phyloP scores from a whole-genome alignment of 306 rosid species.

The Cucumis cinereus region DNA sequence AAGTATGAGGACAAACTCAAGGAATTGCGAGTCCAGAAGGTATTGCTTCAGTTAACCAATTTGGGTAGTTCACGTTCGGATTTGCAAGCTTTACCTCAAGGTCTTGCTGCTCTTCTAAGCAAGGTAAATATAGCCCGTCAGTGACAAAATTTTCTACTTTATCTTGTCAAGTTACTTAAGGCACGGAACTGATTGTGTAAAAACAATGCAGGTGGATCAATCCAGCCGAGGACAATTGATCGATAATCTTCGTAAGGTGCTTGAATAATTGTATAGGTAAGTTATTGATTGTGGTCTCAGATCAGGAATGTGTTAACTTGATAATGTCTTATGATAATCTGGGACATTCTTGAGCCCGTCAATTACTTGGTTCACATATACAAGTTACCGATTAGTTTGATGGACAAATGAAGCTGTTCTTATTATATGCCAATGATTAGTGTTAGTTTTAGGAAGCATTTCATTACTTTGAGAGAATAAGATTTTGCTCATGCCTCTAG shows the following conservation, averaged over 20 bases:
- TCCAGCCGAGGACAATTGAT: slow-evolving; percentile 39
- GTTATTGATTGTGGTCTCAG: not conserved
- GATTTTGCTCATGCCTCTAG: not conserved
- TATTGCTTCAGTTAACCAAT: slow-evolving; percentile 55
- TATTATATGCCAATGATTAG: not conserved
- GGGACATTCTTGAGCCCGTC: not conserved
- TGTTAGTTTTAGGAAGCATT: not conserved
- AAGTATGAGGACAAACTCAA: slow-evolving; percentile 69
- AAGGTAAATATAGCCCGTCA: slow-evolving; percentile 41
- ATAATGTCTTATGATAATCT: not conserved
- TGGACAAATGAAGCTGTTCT: not conserved
- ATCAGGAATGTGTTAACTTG: not conserved
- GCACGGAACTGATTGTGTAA: slow-evolving; percentile 12
- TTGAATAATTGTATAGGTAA: slow-evolving; percentile 18
- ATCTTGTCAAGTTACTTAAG: not conserved
- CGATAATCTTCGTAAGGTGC: slow-evolving; percentile 68
- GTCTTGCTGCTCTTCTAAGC: slow-evolving; percentile 84
- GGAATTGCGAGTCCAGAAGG: slow-evolving; percentile 73
- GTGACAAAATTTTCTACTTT: not conserved
- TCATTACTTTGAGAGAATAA: not conserved
- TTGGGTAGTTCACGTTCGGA: slow-evolving; percentile 59
- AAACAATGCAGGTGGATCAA: slow-evolving; percentile 59
- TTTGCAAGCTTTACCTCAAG: slow-evolving; percentile 86
- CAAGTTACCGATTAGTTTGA: not conserved
- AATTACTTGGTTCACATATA: not conserved